Conservation (phyloP, 345 rosid species). For the Angophora floribunda region DNA sequence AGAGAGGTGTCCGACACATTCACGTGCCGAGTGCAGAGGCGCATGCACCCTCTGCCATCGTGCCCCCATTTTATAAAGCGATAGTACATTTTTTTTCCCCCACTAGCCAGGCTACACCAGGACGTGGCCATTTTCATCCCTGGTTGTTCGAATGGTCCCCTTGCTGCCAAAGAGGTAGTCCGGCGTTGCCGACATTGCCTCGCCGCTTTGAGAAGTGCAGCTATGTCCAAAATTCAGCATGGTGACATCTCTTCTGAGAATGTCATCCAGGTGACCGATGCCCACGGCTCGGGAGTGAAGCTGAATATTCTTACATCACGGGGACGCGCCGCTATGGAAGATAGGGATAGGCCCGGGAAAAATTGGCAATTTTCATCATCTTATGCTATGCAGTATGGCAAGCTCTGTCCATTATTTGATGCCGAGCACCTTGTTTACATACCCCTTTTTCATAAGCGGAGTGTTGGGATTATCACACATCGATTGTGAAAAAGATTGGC, state of each 20-base stretch:
- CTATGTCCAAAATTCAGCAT: slow-evolving; percentile 42
- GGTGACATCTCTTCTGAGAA: slow-evolving; percentile 53
- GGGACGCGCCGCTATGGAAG: slow-evolving; percentile 60
- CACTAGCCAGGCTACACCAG: not conserved
- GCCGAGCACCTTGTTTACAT: slow-evolving; percentile 11
- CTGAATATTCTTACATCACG: slow-evolving; percentile 29
- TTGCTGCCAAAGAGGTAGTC: slow-evolving; percentile 34
- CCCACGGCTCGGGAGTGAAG: slow-evolving; percentile 8
- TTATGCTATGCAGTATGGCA: slow-evolving; percentile 52
- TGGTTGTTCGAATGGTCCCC: slow-evolving; percentile 25
- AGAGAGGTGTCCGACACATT: not conserved
- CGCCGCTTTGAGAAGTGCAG: slow-evolving; percentile 38
- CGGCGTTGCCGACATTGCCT: slow-evolving; percentile 50
- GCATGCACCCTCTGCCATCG: not conserved
- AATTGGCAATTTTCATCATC: slow-evolving; percentile 53
- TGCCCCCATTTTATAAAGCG: not conserved
- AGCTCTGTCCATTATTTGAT: slow-evolving; percentile 52
- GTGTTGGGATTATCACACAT: too few species aligned
- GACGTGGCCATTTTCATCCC: not conserved
- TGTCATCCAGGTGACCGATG: slow-evolving; percentile 19
- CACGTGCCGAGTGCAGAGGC: not conserved
- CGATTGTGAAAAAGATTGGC: too few species aligned
- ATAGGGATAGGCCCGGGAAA: slow-evolving; percentile 44
- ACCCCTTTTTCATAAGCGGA: too few species aligned
- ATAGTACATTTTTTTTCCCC: not conserved